Evolutionary conservation across 192 early-diverging fungal species (phyloP).

Genomic region (Coemansia interrupta): DNA sequence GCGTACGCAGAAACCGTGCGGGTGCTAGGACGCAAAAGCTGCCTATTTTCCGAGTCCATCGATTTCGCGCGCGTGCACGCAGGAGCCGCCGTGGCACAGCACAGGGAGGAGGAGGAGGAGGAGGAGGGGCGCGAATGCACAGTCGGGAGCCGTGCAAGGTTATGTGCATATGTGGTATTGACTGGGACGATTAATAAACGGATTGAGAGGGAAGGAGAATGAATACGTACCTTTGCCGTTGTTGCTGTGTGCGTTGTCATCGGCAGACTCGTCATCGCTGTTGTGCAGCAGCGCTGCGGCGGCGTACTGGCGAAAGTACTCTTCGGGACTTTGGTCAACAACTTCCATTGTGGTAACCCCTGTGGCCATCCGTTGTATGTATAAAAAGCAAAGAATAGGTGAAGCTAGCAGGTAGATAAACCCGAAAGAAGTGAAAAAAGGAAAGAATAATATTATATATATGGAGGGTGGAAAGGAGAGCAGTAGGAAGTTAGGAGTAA

Average conservation of each 20-base stretch:
- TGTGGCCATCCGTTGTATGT: too few relatives aligned
- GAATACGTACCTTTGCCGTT: conserved; percentile 11
- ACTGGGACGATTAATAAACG: neutral
- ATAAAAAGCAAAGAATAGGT: neutral
- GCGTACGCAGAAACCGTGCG: too few relatives aligned
- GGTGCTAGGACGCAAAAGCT: too few relatives aligned
- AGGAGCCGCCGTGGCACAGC: too few relatives aligned
- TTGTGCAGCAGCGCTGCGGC: conserved; percentile 31
- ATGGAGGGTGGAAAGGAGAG: too few relatives aligned
- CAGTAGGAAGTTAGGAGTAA: neutral
- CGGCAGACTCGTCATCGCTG: conserved; percentile 26
- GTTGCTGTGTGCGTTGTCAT: conserved; percentile 28
- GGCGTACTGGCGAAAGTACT: conserved; percentile 49
- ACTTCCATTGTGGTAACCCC: conserved; percentile 13
- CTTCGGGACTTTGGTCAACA: conserved; percentile 45
- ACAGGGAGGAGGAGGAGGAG: too few relatives aligned
- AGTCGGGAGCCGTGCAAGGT: too few relatives aligned
- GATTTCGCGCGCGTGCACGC: too few relatives aligned
- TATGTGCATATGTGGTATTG: neutral
- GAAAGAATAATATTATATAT: neutral
- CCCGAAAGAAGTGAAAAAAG: neutral
- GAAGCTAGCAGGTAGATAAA: neutral
- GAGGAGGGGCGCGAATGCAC: too few relatives aligned
- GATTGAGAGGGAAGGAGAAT: neutral
- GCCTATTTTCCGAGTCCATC: too few relatives aligned